Percentiles rank a stretch among this genome's conserved stretches.
Conservation (phyloP, 176 grass and related monocot genomes). For the Eleusine indica region DNA sequence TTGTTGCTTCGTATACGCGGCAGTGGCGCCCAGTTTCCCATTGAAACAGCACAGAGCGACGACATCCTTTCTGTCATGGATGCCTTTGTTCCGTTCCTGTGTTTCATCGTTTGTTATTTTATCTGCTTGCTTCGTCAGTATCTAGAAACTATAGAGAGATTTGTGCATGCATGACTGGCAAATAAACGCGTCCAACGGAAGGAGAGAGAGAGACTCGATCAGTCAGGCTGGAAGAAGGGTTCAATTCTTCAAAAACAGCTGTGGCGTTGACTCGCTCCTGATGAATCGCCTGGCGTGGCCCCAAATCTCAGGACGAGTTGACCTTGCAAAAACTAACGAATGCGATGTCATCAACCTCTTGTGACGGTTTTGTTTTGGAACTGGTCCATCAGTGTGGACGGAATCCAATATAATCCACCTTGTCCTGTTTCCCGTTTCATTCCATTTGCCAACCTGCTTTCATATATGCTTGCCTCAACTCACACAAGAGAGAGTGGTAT, state of each 20-base stretch:
- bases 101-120: too few relatives aligned
- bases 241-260: conserved; percentile 20
- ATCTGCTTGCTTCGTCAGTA: too few relatives aligned
- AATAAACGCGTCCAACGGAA: not conserved
- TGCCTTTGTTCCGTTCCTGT: not conserved
- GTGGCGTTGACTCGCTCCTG: conserved; percentile 23
- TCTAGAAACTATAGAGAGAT: not conserved
- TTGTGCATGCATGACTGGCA: not conserved
- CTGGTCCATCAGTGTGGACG: conserved; percentile 31
- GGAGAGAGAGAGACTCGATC: not conserved
- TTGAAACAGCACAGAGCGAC: not conserved
- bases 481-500: not conserved
- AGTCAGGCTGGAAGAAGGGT: not conserved
- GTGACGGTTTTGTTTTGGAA: not conserved
- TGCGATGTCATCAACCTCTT: not conserved
- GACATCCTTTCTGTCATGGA: not conserved
- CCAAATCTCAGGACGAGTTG: not conserved
- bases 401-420: conserved; percentile 48
- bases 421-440: not conserved
- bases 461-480: not conserved
- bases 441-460: not conserved
- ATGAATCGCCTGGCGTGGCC: not conserved
- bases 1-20: too few relatives aligned
- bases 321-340: not conserved
- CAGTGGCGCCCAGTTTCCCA: not conserved